Percentiles rank a stretch among this genome's conserved stretches.
Evolutionary conservation across 495 filamentous ascomycete genomes (phyloP).

Genomic region (Penicillium taxi): DNA sequence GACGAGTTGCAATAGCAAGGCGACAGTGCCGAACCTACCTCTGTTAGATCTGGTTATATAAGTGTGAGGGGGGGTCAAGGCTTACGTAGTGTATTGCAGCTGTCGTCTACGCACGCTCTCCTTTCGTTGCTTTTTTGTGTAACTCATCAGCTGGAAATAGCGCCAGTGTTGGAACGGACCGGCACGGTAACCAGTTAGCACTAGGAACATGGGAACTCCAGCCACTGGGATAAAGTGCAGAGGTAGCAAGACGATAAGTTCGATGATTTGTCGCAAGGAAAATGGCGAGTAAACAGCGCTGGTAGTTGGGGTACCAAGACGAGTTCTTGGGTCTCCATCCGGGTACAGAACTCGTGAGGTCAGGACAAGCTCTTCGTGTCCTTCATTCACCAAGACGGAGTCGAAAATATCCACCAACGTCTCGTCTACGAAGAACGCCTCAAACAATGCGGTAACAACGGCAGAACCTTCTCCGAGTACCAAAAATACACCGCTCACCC

Average conservation of each 20-base stretch:
- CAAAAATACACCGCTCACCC: constrained; percentile 55
- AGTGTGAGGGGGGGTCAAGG: not conserved
- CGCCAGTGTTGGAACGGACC: constrained; percentile 62
- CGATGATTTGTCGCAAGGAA: constrained; percentile 66
- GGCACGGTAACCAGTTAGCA: constrained; percentile 55
- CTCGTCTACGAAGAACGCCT: constrained; percentile 62
- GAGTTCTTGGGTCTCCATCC: constrained; percentile 44
- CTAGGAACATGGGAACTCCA: constrained; percentile 55
- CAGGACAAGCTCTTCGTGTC: constrained; percentile 48
- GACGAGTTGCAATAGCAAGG: constrained; percentile 53
- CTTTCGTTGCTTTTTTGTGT: constrained; percentile 51
- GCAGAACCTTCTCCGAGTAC: constrained; percentile 60
- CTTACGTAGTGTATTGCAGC: constrained; percentile 56
- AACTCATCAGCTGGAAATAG: constrained; percentile 52
- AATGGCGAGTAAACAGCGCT: constrained; percentile 57
- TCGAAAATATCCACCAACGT: constrained; percentile 63
- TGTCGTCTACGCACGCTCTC: constrained; percentile 43
- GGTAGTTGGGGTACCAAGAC: constrained; percentile 51
- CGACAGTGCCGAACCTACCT: constrained; percentile 51
- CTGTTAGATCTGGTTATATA: constrained; percentile 1
- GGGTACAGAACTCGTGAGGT: constrained; percentile 47
- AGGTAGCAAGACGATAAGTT: constrained; percentile 63
- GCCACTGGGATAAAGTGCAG: constrained; percentile 58
- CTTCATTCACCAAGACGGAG: constrained; percentile 52
- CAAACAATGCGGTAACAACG: constrained; percentile 54